phyloP scores from a whole-genome alignment of 495 filamentous ascomycete species.

The Lasiosphaeriaceae sp. region DNA sequence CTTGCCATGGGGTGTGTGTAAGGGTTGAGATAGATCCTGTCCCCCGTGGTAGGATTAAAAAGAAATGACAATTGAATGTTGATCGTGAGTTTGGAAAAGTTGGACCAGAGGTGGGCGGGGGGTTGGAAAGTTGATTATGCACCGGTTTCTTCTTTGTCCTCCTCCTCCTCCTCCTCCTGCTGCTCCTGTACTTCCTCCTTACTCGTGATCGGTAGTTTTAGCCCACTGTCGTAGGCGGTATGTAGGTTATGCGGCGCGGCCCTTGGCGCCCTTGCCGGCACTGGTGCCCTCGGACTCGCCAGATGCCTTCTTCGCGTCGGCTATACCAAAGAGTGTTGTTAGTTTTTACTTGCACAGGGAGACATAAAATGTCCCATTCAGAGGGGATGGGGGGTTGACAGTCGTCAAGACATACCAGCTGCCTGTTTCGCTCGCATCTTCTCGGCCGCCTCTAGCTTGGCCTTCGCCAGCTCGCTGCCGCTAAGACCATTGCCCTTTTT shows the following conservation, averaged over 20 bases:
- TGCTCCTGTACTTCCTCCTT: not conserved
- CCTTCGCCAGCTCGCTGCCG: conserved; percentile 65
- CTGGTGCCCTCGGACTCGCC: not conserved
- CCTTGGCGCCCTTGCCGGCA: not conserved
- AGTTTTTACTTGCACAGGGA: not conserved
- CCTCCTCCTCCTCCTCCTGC: not conserved
- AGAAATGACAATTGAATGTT: no score
- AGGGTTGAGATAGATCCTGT: not conserved
- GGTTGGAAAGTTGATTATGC: not conserved
- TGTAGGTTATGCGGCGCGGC: not conserved
- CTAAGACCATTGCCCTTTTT: conserved; percentile 55
- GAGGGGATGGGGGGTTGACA: not conserved
- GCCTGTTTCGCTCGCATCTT: conserved; percentile 91
- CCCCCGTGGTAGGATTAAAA: not conserved
- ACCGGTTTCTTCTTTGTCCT: not conserved
- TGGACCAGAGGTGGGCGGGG: no score
- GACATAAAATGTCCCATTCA: not conserved
- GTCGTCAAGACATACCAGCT: conserved; percentile 57
- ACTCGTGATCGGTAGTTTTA: no score
- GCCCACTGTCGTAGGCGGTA: no score
- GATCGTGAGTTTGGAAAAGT: no score
- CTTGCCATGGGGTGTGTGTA: no score
- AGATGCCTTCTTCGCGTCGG: conserved; percentile 46
- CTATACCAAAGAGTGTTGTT: conserved; percentile 20
- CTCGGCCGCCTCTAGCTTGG: conserved; percentile 71